Evolutionary conservation across 1,284 basidiomycete species (phyloP), one percentile per base, ranked within the genome.

Genomic region (Filobasidium uniguttulatum): DNA sequence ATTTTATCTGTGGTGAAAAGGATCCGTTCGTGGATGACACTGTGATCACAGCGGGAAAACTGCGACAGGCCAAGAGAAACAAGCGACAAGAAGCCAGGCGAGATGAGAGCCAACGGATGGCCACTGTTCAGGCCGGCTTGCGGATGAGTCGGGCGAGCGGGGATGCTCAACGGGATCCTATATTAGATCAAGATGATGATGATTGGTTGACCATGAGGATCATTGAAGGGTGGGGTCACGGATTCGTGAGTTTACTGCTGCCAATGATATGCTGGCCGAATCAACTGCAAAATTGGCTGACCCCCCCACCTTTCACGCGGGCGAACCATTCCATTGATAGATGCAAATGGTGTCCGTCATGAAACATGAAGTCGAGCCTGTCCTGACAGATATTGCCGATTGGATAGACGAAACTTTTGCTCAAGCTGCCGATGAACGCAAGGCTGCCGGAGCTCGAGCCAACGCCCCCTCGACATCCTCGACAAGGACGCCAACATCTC

Each of bases 1-100:
- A 96, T 54, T 81, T 91, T 74, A 83, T 88, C 60, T 91, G 87
- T 61, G 88, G 87, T 22, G 93, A 97, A 69, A 90, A 90, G 64
- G 93, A 96, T 63, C 91, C 91, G 0, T 88, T 97, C 60, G 88
- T 94, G 25, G 90, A 94, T 68, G 90, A 94, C 66, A 90, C 85
- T 0, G 64, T 97, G 55, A 85, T 97, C 58, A 88, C 96, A 63
- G 88, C 90, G 1, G 93, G 90, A 8, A 81, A 87, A 35, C 77
- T 97, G 17, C 77, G 91, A 20, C 87, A 94, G 65, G 91, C 93
- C 10, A 94, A 94, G 71, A 78, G 85, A 15, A 77, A 78, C 2
- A 78, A 85, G 31, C 83, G 81, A 62, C 71, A 74, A 17, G 82
- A 87, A 53, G 71, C 60, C 12, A 68, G 63, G 57, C 57, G 62